These are phyloP conservation scores for Hordeum pubiflorum DNA, from an alignment of 202 grass and related monocot genomes.

Conservation along the genomic window DNA sequence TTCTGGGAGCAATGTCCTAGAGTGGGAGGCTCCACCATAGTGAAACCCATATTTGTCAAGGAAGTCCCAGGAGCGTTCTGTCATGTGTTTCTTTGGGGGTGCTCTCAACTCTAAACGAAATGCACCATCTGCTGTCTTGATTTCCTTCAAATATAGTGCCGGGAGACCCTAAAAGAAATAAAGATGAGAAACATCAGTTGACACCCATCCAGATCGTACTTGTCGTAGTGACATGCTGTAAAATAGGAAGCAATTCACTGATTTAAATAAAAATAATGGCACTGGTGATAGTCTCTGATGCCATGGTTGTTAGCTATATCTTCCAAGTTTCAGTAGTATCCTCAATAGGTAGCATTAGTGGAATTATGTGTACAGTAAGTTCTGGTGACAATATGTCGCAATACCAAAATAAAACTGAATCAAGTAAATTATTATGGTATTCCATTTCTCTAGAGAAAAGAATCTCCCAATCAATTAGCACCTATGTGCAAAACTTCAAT, in stretches of 20 bases:
- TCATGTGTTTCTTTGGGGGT: conserved; percentile 42
- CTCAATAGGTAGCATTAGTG: neutral
- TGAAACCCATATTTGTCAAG: conserved; percentile 60
- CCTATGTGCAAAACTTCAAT: neutral
- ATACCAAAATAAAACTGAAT: conserved; percentile 9
- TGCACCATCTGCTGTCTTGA: conserved; percentile 54
- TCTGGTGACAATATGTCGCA: neutral
- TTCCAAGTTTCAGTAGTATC: conserved; percentile 10
- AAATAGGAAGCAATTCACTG: conserved; percentile 5
- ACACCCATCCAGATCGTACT: neutral
- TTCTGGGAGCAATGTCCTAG: conserved; percentile 58
- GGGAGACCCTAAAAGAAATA: conserved; percentile 64
- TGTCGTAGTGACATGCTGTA: neutral
- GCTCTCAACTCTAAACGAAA: conserved; percentile 59
- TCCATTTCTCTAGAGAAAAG: conserved; percentile 1
- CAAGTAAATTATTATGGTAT: neutral
- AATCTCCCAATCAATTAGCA: neutral
- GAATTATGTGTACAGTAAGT: neutral
- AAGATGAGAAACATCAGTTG: conserved; percentile 23
- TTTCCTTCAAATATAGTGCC: conserved; percentile 61
- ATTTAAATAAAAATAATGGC: conserved; percentile 11
- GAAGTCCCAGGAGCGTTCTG: conserved; percentile 69
- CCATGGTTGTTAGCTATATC: conserved; percentile 16
- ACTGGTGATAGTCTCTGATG: neutral
- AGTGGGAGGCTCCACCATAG: conserved; percentile 36